Conservation (phyloP, 208 protist species). For the Phytomonas serpens region DNA sequence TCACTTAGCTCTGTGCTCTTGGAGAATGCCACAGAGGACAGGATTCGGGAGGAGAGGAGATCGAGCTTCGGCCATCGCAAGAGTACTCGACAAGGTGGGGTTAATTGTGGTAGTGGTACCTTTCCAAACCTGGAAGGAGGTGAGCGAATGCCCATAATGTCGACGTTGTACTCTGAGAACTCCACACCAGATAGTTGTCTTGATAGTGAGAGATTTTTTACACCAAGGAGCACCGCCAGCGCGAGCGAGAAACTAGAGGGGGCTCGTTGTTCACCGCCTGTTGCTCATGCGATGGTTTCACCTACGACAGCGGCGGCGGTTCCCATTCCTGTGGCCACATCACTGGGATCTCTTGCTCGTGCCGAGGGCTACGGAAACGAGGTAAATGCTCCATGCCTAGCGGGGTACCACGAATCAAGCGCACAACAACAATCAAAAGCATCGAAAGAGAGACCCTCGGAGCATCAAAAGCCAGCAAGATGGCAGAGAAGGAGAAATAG, state of each 20-base stretch:
- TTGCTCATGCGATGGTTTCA: not conserved
- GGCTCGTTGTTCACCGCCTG: not conserved
- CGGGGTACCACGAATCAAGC: not conserved
- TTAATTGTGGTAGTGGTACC: not conserved
- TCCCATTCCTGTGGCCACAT: not conserved
- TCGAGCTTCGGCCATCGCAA: not conserved
- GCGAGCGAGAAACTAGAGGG: not conserved
- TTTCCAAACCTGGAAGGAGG: not conserved
- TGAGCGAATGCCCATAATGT: not conserved
- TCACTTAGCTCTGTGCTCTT: not conserved
- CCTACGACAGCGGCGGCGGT: not conserved
- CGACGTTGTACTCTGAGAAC: not conserved
- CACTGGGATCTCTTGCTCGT: not conserved
- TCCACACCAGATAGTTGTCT: not conserved
- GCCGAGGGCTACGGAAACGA: not conserved
- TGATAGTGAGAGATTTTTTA: not conserved
- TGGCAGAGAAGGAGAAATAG: not conserved
- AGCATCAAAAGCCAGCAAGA: not conserved
- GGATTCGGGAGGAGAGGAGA: not conserved
- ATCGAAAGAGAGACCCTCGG: not conserved
- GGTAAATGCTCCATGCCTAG: not conserved
- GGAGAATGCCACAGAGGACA: not conserved
- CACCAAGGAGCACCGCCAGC: not conserved
- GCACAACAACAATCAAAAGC: not conserved
- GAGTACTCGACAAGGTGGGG: not conserved